A percentile compares a stretch with the other conserved stretches of the same genome.
These are phyloP conservation scores for Quercus wislizeni DNA, from an alignment of 306 rosid genomes.

Conservation along the genomic window DNA sequence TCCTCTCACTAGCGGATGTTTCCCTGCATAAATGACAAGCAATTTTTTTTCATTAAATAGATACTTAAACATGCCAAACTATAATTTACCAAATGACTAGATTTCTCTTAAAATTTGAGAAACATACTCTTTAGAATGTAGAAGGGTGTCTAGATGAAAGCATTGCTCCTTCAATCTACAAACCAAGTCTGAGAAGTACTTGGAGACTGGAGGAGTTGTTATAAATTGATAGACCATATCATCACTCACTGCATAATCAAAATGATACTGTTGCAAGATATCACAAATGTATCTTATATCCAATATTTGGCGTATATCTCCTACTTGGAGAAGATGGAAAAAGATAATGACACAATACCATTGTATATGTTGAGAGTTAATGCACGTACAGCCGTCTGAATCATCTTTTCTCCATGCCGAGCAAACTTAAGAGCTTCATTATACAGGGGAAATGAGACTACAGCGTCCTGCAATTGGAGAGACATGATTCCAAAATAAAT, in stretches of 20 bases:
- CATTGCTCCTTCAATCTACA: slow-evolving; percentile 52
- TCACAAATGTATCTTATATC: slow-evolving; percentile 22
- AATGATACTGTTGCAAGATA: slow-evolving; percentile 28
- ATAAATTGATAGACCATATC: slow-evolving; percentile 64
- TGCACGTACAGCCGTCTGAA: slow-evolving; percentile 69
- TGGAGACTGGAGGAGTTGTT: slow-evolving; percentile 70
- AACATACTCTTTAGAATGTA: slow-evolving; percentile 49
- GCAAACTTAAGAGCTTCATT: slow-evolving; percentile 79
- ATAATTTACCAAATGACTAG: background rate
- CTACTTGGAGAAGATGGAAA: slow-evolving; percentile 7
- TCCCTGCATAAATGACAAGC: slow-evolving; percentile 47
- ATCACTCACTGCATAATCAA: slow-evolving; percentile 76
- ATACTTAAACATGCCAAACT: background rate
- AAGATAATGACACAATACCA: slow-evolving; percentile 37
- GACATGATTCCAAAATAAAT: slow-evolving; percentile 5
- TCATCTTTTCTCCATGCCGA: slow-evolving; percentile 72
- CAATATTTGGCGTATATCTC: slow-evolving; percentile 12
- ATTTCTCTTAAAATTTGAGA: slow-evolving; percentile 1
- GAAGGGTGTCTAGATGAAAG: slow-evolving; percentile 48
- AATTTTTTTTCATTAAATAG: slow-evolving; percentile 14
- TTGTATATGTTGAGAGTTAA: slow-evolving; percentile 64
- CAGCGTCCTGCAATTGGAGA: slow-evolving; percentile 52
- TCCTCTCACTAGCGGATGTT: slow-evolving; percentile 36
- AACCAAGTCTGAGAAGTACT: slow-evolving; percentile 74
- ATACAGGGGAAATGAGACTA: slow-evolving; percentile 79